Base-by-base conservation (phyloP, 139 green algal species). In the Chlorella sp. region DNA sequence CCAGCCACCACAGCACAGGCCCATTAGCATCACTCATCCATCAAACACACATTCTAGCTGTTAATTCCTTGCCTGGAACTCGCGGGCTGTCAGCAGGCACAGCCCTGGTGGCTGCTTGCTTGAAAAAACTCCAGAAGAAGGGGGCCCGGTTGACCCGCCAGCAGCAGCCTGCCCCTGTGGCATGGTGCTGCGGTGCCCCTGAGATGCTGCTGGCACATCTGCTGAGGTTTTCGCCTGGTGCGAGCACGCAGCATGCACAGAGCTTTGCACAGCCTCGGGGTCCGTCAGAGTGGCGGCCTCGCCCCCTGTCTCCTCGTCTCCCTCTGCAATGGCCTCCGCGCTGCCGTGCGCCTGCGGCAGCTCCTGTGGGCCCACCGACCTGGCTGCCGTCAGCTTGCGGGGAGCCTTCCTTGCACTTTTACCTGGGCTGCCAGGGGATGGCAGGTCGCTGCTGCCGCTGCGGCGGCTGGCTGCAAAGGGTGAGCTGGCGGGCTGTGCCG, bases 311-410 rank as follows among this genome's bases (percentile, higher is more conserved):
- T 38, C 26, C 72, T 64, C 36, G 20, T 38, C 72, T 20, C 34
- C 26, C 26, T 63, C 72, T 26, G 41, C 47, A 17, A 23, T 30
- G 20, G 18, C 25, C 15, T 56, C 70, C 5, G 21, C 32, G 34
- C 30, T 39, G 65, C 17, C 65, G 9, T 9, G 18, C 2, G 47
- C 1, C 47, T 32, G 56, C 21, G 69, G 36, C 15, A 82, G 60
- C 5, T 82, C 76, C 26, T 55, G 28, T 0, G 76, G 76, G 11
- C 39, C 12, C 23, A 82, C 28, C 1, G 76, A 71, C 18, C 36
- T 56, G 25, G 76, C 76, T 21, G 47, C 76, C 1, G 76, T 82
- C 25, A 82, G 60, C 76, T 82, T 82, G 57, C 76, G 76, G 17
- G 36, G 56, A 20, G 60, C 76, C 12, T n/a, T 36, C 34, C 55